Conservation (phyloP, 164 flowering plant genomes). For the Malania oleifera region DNA sequence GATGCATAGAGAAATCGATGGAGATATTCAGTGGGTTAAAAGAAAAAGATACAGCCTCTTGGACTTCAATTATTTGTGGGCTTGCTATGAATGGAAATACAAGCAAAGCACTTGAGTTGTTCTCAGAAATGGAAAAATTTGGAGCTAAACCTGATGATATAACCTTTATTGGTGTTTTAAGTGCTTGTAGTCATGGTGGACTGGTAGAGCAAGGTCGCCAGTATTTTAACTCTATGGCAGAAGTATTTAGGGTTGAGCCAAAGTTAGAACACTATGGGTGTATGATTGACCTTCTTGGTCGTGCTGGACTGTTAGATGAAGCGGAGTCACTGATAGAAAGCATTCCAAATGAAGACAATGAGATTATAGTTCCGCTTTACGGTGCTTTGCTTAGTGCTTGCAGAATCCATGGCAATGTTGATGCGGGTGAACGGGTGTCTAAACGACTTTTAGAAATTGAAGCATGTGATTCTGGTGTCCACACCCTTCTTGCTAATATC, state of each 20-base stretch:
- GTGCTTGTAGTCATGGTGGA: constrained; percentile 82
- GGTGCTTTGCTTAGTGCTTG: constrained; percentile 80
- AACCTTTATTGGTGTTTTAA: constrained; percentile 69
- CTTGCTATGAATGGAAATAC: constrained; percentile 72
- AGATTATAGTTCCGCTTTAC: constrained; percentile 50
- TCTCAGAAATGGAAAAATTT: constrained; percentile 41
- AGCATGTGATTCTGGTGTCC: constrained; percentile 46
- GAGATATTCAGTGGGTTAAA: constrained; percentile 45
- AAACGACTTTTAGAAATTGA: constrained; percentile 32
- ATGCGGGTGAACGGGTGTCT: constrained; percentile 63
- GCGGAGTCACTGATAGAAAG: constrained; percentile 48
- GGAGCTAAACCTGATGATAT: constrained; percentile 65
- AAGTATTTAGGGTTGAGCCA: constrained; percentile 44
- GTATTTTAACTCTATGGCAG: constrained; percentile 55
- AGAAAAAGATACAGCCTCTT: constrained; percentile 55
- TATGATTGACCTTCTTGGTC: constrained; percentile 69
- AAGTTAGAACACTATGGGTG: constrained; percentile 80
- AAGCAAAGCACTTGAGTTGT: constrained; percentile 49
- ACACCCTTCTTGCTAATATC: constrained; percentile 61
- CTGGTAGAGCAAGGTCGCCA: constrained; percentile 60
- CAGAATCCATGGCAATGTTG: constrained; percentile 56
- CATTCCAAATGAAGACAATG: constrained; percentile 28
- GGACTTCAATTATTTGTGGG: constrained; percentile 74
- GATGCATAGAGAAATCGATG: constrained; percentile 57
- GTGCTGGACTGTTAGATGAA: constrained; percentile 60